Conservation (phyloP, 2,329 filamentous ascomycete species). For the Fusarium pininemorale region DNA sequence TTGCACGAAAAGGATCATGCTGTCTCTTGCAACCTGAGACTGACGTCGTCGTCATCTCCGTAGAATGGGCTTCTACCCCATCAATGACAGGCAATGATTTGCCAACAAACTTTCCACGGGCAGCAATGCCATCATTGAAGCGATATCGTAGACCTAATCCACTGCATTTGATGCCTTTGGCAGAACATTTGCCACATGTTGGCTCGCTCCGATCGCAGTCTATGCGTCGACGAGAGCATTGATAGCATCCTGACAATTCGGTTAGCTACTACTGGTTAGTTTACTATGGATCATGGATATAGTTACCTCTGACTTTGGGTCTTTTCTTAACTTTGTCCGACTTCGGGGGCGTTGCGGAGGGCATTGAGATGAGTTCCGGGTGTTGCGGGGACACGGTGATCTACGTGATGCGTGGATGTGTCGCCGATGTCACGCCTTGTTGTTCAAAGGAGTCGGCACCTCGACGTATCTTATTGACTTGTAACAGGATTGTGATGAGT, state of each 20-base stretch:
- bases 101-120: constrained; percentile 32
- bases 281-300: neutral
- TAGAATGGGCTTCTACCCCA: neutral
- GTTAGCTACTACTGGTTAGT: neutral
- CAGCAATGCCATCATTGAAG: constrained; percentile 37
- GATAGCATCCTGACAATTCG: constrained; percentile 25
- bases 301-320: constrained; percentile 28
- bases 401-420: fast-evolving
- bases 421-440: neutral
- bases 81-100: constrained; percentile 26
- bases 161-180: constrained; percentile 35
- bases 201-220: constrained; percentile 38
- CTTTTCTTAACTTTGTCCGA: constrained; percentile 19
- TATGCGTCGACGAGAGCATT: constrained; percentile 38
- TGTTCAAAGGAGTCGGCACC: fast-evolving
- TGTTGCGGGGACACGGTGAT: neutral
- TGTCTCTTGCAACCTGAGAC: neutral
- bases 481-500: no score
- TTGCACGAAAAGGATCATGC: neutral
- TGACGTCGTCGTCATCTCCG: neutral
- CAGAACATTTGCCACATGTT: constrained; percentile 30
- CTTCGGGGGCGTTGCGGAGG: neutral
- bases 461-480: fast-evolving
- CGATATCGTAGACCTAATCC: constrained; percentile 34
- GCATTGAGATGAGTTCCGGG: neutral